phyloP scores from a whole-genome alignment of 73 alveolate genomes.

The Paramecium caudatum region DNA sequence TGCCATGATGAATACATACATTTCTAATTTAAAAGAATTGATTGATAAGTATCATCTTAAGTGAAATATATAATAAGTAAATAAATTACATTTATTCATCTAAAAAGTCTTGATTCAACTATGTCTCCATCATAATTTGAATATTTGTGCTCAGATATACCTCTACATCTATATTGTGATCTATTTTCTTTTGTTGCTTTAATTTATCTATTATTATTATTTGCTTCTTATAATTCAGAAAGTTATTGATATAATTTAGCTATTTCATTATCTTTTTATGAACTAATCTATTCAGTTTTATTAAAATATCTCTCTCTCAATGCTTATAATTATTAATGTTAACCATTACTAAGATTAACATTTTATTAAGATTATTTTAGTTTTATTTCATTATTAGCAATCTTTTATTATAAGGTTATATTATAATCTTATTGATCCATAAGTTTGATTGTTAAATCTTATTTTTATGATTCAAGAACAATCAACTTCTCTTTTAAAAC shows the following conservation, averaged over 20 bases:
- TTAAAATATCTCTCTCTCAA: conserved; percentile 12
- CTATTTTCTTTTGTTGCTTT: conserved; percentile 9
- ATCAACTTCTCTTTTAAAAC: neutral
- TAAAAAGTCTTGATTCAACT: conserved; percentile 18
- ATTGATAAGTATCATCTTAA: conserved; percentile 28
- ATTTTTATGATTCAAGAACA: neutral
- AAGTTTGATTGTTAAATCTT: neutral
- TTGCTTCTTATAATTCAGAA: conserved; percentile 6
- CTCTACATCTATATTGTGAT: conserved; percentile 28
- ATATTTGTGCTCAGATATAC: neutral
- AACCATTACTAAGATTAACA: neutral
- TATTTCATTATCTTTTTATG: conserved; percentile 10
- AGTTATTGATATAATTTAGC: neutral
- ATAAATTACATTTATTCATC: neutral
- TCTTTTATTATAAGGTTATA: neutral
- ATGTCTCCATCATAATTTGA: neutral
- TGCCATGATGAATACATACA: conserved; percentile 18
- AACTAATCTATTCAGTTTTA: neutral
- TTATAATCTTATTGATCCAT: conserved; percentile 20
- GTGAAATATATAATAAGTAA: neutral
- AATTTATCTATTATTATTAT: neutral
- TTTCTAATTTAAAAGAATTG: neutral
- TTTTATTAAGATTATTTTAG: neutral
- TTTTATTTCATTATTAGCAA: neutral
- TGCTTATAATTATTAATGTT: neutral